A percentile compares a stretch with the other conserved stretches of the same genome.
Evolutionary conservation across 2,329 filamentous ascomycete genomes (phyloP).

Genomic region (Xylaria sp.): DNA sequence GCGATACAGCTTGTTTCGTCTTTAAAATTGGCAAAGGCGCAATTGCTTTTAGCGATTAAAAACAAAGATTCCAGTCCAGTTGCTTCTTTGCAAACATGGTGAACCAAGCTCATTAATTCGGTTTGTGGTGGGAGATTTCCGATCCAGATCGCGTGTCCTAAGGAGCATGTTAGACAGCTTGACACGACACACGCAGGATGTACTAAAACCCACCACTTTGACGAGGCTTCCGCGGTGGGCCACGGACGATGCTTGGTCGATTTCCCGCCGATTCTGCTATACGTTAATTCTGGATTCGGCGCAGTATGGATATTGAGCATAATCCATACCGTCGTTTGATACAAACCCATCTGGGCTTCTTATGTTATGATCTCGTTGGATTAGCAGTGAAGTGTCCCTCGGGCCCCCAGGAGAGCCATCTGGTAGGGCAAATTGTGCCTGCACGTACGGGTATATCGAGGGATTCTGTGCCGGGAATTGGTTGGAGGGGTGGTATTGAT

Average conservation of each 20-base stretch:
- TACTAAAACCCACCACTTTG: slow-evolving; percentile 66
- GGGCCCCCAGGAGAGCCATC: slow-evolving; percentile 45
- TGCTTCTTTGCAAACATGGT: slow-evolving; percentile 86
- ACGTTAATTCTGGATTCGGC: slow-evolving; percentile 18
- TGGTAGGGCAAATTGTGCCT: slow-evolving; percentile 50
- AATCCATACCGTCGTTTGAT: slow-evolving; percentile 47
- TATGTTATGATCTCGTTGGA: slow-evolving; percentile 39
- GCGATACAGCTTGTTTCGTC: slow-evolving; percentile 78
- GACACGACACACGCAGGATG: slow-evolving; percentile 12
- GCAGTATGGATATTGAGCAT: slow-evolving; percentile 4
- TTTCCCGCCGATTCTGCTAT: slow-evolving; percentile 48
- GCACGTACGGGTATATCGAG: slow-evolving; percentile 50
- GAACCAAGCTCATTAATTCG: slow-evolving; percentile 84
- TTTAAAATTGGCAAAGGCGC: slow-evolving; percentile 95
- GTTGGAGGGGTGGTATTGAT: slow-evolving; percentile 57
- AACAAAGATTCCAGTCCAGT: slow-evolving; percentile 88
- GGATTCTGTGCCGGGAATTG: slow-evolving; percentile 53
- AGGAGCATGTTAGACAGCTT: slow-evolving; percentile 26
- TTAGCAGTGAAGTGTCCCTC: slow-evolving; percentile 37
- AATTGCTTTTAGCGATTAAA: slow-evolving; percentile 96
- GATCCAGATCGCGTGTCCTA: slow-evolving; percentile 92
- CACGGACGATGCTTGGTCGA: slow-evolving; percentile 60
- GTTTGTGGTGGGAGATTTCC: slow-evolving; percentile 91
- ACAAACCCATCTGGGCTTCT: slow-evolving; percentile 32
- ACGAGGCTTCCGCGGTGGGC: slow-evolving; percentile 66